phyloP scores from a whole-genome alignment of 495 filamentous ascomycete species.

The Penicillium psychrofluorescens region DNA sequence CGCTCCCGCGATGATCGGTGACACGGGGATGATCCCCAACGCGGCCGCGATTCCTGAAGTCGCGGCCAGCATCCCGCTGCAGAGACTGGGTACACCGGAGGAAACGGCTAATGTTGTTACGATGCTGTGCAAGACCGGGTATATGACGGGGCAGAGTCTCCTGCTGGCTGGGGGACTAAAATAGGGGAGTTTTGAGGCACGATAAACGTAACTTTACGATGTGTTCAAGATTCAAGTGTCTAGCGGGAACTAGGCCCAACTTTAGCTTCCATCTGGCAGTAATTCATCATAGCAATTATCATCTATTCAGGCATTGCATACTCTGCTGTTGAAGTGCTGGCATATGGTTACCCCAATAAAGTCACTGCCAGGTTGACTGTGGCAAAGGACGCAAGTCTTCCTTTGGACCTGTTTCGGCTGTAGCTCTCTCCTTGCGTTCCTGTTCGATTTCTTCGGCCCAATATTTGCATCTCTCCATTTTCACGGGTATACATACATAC shows the following conservation, averaged over 20 bases:
- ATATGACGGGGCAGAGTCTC: slow-evolving; percentile 59
- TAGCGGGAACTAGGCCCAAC: no score
- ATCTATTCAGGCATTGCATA: background rate
- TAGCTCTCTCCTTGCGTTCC: no score
- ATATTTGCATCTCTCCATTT: no score
- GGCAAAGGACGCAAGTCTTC: no score
- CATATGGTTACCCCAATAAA: no score
- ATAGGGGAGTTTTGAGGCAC: slow-evolving; percentile 8
- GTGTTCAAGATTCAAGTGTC: no score
- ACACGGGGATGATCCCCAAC: slow-evolving; percentile 59
- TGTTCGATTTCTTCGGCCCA: no score
- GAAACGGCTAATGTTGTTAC: slow-evolving; percentile 63
- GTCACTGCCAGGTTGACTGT: no score
- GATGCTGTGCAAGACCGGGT: slow-evolving; percentile 62
- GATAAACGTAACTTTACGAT: background rate
- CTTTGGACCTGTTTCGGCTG: no score
- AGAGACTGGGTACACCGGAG: slow-evolving; percentile 54
- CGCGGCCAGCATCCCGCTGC: slow-evolving; percentile 51
- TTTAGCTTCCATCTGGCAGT: no score
- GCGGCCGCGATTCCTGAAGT: slow-evolving; percentile 46
- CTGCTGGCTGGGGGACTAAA: slow-evolving; percentile 51
- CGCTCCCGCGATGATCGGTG: slow-evolving; percentile 67
- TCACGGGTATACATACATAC: background rate
- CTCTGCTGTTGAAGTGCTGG: no score
- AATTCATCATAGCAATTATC: slow-evolving; percentile 10